Evolutionary conservation across 306 rosid genomes (phyloP).

Genomic region (Morella rubra): DNA sequence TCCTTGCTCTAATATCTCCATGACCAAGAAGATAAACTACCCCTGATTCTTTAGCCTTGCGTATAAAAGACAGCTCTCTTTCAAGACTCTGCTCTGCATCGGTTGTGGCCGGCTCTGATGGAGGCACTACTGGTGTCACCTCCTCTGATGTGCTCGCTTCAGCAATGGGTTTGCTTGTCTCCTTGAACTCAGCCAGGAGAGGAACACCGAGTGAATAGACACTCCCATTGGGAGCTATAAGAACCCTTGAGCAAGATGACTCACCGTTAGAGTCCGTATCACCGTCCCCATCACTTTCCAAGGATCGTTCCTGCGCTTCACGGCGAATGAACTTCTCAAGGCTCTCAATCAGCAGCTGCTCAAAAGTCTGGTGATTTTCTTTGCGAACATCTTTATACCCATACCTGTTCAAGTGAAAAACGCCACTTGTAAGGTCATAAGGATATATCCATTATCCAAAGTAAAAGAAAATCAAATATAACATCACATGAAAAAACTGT

Average conservation of each 20-base stretch:
- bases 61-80: constrained; percentile 84
- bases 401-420: constrained; percentile 47
- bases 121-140: constrained; percentile 28
- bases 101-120: constrained; percentile 41
- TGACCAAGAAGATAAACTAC: constrained; percentile 96
- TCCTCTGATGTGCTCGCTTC: constrained; percentile 72
- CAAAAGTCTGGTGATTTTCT: constrained; percentile 90
- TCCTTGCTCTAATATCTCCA: constrained; percentile 88
- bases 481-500: not conserved
- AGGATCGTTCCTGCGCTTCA: constrained; percentile 84
- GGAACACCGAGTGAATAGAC: constrained; percentile 87
- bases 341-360: constrained; percentile 95
- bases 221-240: constrained; percentile 88
- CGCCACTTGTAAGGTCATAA: not conserved
- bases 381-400: constrained; percentile 96
- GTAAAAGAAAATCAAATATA: not conserved
- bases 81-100: constrained; percentile 88
- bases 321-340: constrained; percentile 93
- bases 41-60: constrained; percentile 91
- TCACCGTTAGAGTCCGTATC: constrained; percentile 62
- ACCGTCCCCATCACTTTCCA: constrained; percentile 85
- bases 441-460: not conserved
- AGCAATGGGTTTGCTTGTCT: constrained; percentile 33
- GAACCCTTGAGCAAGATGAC: constrained; percentile 58
- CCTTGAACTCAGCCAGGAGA: constrained; percentile 60